These are phyloP conservation scores for Claviceps sp. DNA, from an alignment of 2,329 filamentous ascomycete species.

Conservation along the genomic window DNA sequence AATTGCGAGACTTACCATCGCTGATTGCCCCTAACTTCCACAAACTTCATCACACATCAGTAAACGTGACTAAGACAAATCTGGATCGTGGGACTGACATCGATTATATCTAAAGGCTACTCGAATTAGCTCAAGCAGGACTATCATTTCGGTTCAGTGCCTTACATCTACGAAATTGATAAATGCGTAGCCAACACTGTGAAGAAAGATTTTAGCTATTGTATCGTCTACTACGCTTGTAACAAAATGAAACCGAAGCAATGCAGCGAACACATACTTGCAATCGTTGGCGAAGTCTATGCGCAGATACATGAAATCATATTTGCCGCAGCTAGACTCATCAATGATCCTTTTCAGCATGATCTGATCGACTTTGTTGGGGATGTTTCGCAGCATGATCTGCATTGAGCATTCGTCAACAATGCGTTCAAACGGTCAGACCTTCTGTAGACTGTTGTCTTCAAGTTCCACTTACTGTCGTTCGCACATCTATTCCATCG, in stretches of 20 bases:
- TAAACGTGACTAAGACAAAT: background rate
- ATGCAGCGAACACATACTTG: constrained; percentile 44
- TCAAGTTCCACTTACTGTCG: constrained; percentile 44
- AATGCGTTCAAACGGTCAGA: background rate
- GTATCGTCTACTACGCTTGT: background rate
- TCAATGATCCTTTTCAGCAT: constrained; percentile 73
- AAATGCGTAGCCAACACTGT: constrained; percentile 92
- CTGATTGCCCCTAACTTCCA: constrained; percentile 54
- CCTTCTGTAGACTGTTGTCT: background rate
- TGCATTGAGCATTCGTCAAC: constrained; percentile 19
- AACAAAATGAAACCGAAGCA: background rate
- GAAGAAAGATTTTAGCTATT: constrained; percentile 1
- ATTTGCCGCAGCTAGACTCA: constrained; percentile 63
- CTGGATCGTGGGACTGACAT: constrained; percentile 32
- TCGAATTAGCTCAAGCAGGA: constrained; percentile 20
- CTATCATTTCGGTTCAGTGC: background rate
- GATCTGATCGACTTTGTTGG: constrained; percentile 70
- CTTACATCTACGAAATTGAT: constrained; percentile 82
- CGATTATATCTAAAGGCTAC: constrained; percentile 59
- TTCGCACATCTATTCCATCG: constrained; percentile 58
- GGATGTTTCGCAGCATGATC: constrained; percentile 94
- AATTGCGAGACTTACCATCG: constrained; percentile 39
- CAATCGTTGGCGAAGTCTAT: constrained; percentile 78
- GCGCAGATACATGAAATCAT: constrained; percentile 89
- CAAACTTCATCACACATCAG: constrained; percentile 41